phyloP scores from a whole-genome alignment of 179 eudicot species.

The Silene noctiflora region DNA sequence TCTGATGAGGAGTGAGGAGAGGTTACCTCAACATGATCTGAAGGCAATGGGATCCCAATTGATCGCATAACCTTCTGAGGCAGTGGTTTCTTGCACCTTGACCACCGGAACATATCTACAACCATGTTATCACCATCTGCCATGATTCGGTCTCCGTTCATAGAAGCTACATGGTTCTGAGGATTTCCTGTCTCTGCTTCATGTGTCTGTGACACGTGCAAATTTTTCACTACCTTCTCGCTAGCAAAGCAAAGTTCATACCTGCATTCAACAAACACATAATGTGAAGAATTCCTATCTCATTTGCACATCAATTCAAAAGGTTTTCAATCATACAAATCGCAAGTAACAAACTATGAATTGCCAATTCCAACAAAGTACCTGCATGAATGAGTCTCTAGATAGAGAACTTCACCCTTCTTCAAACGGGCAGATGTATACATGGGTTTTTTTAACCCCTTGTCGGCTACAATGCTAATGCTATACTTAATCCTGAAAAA shows the following conservation, averaged over 20 bases:
- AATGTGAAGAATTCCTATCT: neutral
- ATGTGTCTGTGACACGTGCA: constrained; percentile 45
- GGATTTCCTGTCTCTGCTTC: constrained; percentile 59
- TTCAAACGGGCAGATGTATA: constrained; percentile 92
- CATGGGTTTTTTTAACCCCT: constrained; percentile 81
- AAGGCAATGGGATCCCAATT: constrained; percentile 79
- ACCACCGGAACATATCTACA: constrained; percentile 82
- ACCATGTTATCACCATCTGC: constrained; percentile 48
- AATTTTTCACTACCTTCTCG: constrained; percentile 67
- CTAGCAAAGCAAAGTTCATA: constrained; percentile 87
- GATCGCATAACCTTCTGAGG: constrained; percentile 71
- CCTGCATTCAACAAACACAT: constrained; percentile 37
- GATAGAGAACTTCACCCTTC: constrained; percentile 89
- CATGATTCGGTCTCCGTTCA: constrained; percentile 53
- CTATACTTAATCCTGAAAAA: constrained; percentile 80
- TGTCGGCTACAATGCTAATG: constrained; percentile 85
- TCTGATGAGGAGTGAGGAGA: constrained; percentile 9
- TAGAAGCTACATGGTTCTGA: constrained; percentile 44
- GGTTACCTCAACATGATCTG: constrained; percentile 79
- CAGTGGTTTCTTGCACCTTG: constrained; percentile 78
- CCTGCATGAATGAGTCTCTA: constrained; percentile 88
- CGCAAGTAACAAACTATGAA: neutral
- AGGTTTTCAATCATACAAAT: neutral
- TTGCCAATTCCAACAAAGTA: constrained; percentile 20
- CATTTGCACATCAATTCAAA: neutral